A percentile compares a stretch with the other conserved stretches of the same genome.
Evolutionary conservation across 2,329 filamentous ascomycete genomes (phyloP).

Genomic region (Hymenoscyphus fraxineus): DNA sequence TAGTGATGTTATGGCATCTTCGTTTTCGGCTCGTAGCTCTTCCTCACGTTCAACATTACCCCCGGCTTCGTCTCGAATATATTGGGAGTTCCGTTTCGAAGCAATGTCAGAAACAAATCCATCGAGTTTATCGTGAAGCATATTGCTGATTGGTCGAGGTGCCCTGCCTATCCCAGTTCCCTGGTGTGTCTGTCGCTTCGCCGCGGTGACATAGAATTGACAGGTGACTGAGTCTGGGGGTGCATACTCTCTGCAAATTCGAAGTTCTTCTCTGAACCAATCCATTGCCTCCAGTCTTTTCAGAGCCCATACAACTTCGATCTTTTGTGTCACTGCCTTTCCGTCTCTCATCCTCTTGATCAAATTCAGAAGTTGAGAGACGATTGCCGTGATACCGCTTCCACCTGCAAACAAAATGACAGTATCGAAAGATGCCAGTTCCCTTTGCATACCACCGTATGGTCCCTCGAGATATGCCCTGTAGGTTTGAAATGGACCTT

Average conservation of each 20-base stretch:
- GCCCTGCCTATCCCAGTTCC: constrained; percentile 41
- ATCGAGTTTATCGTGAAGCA: constrained; percentile 83
- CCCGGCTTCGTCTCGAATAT: constrained; percentile 77
- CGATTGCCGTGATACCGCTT: constrained; percentile 88
- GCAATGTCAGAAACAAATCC: constrained; percentile 84
- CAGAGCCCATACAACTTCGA: constrained; percentile 91
- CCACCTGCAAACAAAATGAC: constrained; percentile 91
- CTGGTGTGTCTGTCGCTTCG: constrained; percentile 45
- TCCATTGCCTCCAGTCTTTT: constrained; percentile 91
- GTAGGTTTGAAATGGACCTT: constrained; percentile 88
- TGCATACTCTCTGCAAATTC: constrained; percentile 85
- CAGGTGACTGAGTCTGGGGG: constrained; percentile 86
- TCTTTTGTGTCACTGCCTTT: constrained; percentile 85
- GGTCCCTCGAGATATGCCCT: constrained; percentile 90
- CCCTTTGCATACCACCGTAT: constrained; percentile 89
- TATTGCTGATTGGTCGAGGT: constrained; percentile 64
- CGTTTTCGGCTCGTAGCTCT: constrained; percentile 74
- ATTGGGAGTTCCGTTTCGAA: constrained; percentile 77
- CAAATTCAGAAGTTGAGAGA: constrained; percentile 86
- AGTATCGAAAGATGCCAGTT: constrained; percentile 88
- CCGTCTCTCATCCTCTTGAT: constrained; percentile 95
- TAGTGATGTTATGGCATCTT: constrained; percentile 79
- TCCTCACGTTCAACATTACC: constrained; percentile 76
- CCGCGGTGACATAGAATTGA: constrained; percentile 88
- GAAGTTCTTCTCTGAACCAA: constrained; percentile 93